Percentiles rank a stretch among this genome's conserved stretches.
phyloP scores from a whole-genome alignment of 495 filamentous ascomycete genomes.

The Trichoderma gamsii region DNA sequence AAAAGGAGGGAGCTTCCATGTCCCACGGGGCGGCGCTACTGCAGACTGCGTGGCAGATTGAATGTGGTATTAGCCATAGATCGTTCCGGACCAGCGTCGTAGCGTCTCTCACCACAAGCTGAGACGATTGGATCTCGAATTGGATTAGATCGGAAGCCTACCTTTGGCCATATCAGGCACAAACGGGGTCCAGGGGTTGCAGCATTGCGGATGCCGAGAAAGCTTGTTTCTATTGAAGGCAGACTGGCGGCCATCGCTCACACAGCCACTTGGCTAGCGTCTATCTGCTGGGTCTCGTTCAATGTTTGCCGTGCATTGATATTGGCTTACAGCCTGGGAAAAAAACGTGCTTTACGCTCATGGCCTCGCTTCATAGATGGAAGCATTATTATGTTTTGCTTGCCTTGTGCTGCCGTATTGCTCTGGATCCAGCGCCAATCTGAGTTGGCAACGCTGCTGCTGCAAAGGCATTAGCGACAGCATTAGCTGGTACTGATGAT shows the following conservation, averaged over 20 bases:
- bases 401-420: too few species aligned
- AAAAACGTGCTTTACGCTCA: too few species aligned
- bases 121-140: conserved; percentile 1
- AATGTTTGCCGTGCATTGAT: neutral
- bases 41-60: neutral
- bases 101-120: neutral
- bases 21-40: neutral
- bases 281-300: neutral
- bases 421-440: too few species aligned
- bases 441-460: too few species aligned
- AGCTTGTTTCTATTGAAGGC: neutral
- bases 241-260: neutral
- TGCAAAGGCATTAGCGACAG: too few species aligned
- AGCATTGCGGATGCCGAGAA: neutral
- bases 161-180: neutral
- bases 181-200: neutral
- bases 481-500: too few species aligned
- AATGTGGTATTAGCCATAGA: neutral
- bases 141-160: neutral
- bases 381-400: too few species aligned
- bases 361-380: too few species aligned
- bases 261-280: neutral
- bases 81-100: neutral
- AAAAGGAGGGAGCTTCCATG: neutral
- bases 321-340: neutral